These are phyloP conservation scores for Combretum micranthum DNA, from an alignment of 345 rosid species.

Conservation along the genomic window DNA sequence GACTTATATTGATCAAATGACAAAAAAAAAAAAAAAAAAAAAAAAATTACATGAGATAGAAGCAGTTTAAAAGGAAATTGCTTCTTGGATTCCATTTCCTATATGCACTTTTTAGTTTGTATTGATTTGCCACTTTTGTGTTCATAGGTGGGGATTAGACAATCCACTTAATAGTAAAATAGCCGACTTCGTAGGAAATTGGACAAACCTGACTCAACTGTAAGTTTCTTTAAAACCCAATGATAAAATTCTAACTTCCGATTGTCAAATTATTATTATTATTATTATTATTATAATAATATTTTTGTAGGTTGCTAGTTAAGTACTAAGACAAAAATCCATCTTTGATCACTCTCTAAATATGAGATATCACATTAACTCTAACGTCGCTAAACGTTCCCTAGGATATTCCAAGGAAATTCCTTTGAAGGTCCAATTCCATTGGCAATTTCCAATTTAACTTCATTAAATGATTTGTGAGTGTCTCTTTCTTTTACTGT, in stretches of 20 bases:
- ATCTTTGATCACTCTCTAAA: too few species aligned
- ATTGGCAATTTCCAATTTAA: slow-evolving; percentile 24
- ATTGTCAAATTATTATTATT: neutral
- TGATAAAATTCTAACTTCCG: neutral
- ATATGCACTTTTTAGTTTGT: neutral
- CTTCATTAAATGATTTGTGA: slow-evolving; percentile 24
- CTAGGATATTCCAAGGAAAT: slow-evolving; percentile 16
- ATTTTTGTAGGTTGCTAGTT: neutral
- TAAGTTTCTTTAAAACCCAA: slow-evolving; percentile 14
- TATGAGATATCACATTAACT: too few species aligned
- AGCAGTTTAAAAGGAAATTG: neutral
- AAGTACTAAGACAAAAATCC: too few species aligned
- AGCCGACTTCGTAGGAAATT: slow-evolving; percentile 63
- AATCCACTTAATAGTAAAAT: slow-evolving; percentile 47
- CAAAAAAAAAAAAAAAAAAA: too few species aligned
- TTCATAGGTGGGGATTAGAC: slow-evolving; percentile 55
- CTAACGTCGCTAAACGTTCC: too few species aligned
- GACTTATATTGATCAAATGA: too few species aligned
- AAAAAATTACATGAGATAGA: too few species aligned
- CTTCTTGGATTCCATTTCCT: neutral
- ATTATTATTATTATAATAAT: too few species aligned
- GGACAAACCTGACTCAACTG: slow-evolving; percentile 44
- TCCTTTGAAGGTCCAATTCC: slow-evolving; percentile 42
- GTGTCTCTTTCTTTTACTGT: slow-evolving; percentile 5
- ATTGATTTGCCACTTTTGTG: neutral